These are phyloP conservation scores for Polysphondylium violaceum DNA, from an alignment of 78 protist genomes.

Conservation along the genomic window DNA sequence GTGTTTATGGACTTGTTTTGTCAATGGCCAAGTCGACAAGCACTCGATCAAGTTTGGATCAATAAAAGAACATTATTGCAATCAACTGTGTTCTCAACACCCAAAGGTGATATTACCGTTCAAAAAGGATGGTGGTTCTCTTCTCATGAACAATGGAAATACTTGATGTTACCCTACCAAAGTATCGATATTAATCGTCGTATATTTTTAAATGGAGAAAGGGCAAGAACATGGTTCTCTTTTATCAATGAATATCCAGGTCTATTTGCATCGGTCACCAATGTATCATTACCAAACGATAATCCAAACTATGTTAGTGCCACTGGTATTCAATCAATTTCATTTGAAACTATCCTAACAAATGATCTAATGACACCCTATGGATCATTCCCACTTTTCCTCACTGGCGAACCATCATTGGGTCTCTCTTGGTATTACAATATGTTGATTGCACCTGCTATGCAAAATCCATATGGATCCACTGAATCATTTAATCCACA, in stretches of 20 bases:
- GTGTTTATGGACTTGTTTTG: constrained; percentile 77
- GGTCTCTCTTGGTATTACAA: constrained; percentile 78
- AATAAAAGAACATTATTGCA: constrained; percentile 50
- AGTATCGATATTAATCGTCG: constrained; percentile 31
- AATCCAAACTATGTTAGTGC: constrained; percentile 41
- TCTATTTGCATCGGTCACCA: constrained; percentile 60
- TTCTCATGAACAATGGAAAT: constrained; percentile 83
- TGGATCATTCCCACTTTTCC: constrained; percentile 72
- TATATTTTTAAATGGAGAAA: constrained; percentile 71
- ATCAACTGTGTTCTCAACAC: constrained; percentile 16
- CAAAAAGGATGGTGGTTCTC: constrained; percentile 83
- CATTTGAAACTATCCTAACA: constrained; percentile 17
- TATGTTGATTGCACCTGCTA: constrained; percentile 63
- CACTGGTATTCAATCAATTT: constrained; percentile 53
- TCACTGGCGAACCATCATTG: constrained; percentile 9
- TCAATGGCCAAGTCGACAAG: constrained; percentile 33
- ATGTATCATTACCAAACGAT: background rate
- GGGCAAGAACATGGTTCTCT: constrained; percentile 77
- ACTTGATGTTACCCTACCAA: constrained; percentile 67
- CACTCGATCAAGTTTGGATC: constrained; percentile 72
- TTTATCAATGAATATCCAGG: constrained; percentile 53
- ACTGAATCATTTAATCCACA: constrained; percentile 53
- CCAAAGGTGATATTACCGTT: constrained; percentile 37
- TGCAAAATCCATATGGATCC: constrained; percentile 82
- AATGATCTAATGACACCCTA: constrained; percentile 78